Percentiles rank a stretch among this genome's conserved stretches.
phyloP scores from a whole-genome alignment of 2,329 filamentous ascomycete species.

The Hymenoscyphus albidus region DNA sequence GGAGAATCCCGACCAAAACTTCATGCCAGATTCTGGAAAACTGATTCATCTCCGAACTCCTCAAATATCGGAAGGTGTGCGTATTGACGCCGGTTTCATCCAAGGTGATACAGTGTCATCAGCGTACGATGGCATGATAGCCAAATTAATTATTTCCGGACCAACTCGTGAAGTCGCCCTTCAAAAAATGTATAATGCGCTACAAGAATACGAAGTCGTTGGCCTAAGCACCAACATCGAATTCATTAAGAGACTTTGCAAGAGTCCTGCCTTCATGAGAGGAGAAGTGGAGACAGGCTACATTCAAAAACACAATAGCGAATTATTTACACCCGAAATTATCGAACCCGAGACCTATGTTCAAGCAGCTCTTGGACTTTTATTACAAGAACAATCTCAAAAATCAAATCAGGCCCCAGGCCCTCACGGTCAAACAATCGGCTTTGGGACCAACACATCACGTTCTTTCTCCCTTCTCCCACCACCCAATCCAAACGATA shows the following conservation, averaged over 20 bases:
- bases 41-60: conserved; percentile 81
- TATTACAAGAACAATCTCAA: conserved; percentile 47
- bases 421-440: conserved; percentile 47
- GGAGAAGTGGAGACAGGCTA: conserved; percentile 95
- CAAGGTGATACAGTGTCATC: conserved; percentile 89
- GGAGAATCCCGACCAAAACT: conserved; percentile 86
- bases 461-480: conserved; percentile 30
- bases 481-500: conserved; percentile 1
- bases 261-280: conserved; percentile 73
- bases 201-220: conserved; percentile 88
- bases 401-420: conserved; percentile 28
- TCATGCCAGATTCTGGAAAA: conserved; percentile 89
- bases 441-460: conserved; percentile 40
- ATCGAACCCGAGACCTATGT: conserved; percentile 72
- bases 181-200: conserved; percentile 72
- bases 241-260: conserved; percentile 85
- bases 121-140: conserved; percentile 98
- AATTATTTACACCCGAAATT: conserved; percentile 65
- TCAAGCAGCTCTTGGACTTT: conserved; percentile 78
- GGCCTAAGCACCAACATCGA: conserved; percentile 94
- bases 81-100: conserved; percentile 91
- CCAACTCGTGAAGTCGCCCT: conserved; percentile 75
- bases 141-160: conserved; percentile 90
- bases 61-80: conserved; percentile 62
- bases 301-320: conserved; percentile 80